Evolutionary conservation across 164 flowering plant genomes (phyloP), one percentile per base, ranked within the genome.

Genomic region (Buxus sempervirens): DNA sequence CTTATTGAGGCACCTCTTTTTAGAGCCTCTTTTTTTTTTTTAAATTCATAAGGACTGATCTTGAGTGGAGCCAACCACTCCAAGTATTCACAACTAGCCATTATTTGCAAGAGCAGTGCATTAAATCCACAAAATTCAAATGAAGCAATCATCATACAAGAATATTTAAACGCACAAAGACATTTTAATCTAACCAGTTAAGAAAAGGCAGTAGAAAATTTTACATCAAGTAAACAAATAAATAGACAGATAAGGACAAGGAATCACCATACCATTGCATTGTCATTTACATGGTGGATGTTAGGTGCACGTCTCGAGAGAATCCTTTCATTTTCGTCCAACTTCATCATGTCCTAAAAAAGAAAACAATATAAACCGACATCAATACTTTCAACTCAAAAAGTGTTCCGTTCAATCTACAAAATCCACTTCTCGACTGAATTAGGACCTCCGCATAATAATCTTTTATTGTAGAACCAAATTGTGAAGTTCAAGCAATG

Each of bases 341-440:
- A 82, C 73, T 75, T 85, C 94, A 91, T 89, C 89, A 95, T 74
- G 73, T 95, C 97, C 98, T 95, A 74, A 72, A 59, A 16, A 66
- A 67, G 66, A 61, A 26, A 58, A 7, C 15, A 38, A 25, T 27
- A 48, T 41, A 68, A 54, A 65, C 45, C 18, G 16, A 10, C 9
- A n/a, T 13, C 26, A 22, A 25, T 55, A 8, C 26, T 23, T 26
- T 45, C 27, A 21, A 42, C 62, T 66, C 21, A 1, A 57, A 38
- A 66, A 36, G 23, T 20, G 8, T 20, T 41, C n/a, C 64, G 26
- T 38, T 27, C 23, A 27, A 26, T 21, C 26, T 9, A 45, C 27
- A 65, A 65, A 38, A 65, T 23, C 21, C 20, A 45, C 20, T 58
- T 24, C 22, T 22, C 12, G 19, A 10, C 12, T 32, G 24, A 65